Percentiles rank a stretch among this genome's conserved stretches.
These are phyloP conservation scores for Sanghuangporus weigelae DNA, from an alignment of 1,284 basidiomycete genomes.

Conservation along the genomic window DNA sequence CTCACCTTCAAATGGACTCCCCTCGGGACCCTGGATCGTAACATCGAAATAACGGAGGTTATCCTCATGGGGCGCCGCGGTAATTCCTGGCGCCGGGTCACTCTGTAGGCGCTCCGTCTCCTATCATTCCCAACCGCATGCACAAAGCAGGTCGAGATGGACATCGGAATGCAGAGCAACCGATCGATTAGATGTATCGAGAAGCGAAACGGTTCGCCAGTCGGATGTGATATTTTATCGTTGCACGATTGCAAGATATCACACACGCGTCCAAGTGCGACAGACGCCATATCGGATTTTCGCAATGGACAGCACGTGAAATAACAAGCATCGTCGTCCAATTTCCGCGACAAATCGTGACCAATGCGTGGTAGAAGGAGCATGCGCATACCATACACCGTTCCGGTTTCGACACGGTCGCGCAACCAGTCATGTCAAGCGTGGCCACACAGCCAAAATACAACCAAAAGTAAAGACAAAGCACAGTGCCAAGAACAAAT, in stretches of 20 bases:
- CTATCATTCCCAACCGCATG: constrained; percentile 37
- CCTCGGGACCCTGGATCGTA: constrained; percentile 89
- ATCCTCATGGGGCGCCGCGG: constrained; percentile 92
- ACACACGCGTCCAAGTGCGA: background rate
- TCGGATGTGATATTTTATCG: background rate
- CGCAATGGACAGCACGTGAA: background rate
- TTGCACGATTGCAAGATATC: background rate
- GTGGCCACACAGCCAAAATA: background rate
- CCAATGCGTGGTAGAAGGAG: background rate
- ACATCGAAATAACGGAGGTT: constrained; percentile 99
- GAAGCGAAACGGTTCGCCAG: background rate
- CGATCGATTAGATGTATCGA: background rate
- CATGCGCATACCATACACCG: background rate
- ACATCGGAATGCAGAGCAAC: background rate
- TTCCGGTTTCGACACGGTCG: background rate
- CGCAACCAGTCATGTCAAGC: background rate
- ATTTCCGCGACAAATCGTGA: background rate
- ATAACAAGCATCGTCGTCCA: background rate
- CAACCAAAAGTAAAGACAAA: background rate
- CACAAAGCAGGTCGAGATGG: background rate
- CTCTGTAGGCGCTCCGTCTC: constrained; percentile 96
- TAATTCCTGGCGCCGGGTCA: constrained; percentile 95
- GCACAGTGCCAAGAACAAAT: constrained; percentile 3
- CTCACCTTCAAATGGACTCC: constrained; percentile 92
- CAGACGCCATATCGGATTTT: background rate